Conservation (phyloP, 441 rosid genomes). For the Gossypium davidsonii region DNA sequence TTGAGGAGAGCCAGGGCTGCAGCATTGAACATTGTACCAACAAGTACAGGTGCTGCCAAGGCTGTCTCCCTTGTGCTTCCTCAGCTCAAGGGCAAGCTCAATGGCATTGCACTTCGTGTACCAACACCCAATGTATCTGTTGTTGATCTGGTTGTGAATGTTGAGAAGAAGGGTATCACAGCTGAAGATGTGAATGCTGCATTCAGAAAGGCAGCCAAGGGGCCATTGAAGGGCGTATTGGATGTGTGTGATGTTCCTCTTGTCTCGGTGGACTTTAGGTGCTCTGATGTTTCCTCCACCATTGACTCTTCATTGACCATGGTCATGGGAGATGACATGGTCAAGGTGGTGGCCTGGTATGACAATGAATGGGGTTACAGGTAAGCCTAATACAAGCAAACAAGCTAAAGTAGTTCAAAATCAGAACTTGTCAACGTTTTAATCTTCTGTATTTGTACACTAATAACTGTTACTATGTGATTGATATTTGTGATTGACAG, state of each 20-base stretch:
- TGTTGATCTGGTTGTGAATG: slow-evolving; percentile 84
- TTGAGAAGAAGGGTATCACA: slow-evolving; percentile 68
- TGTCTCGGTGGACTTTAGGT: slow-evolving; percentile 85
- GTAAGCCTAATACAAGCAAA: slow-evolving; percentile 23
- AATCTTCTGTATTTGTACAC: background rate
- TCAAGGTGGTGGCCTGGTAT: slow-evolving; percentile 96
- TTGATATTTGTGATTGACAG: slow-evolving; percentile 31
- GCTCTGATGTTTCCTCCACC: slow-evolving; percentile 85
- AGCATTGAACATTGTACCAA: slow-evolving; percentile 93
- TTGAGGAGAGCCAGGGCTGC: slow-evolving; percentile 98
- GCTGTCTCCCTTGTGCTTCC: slow-evolving; percentile 92
- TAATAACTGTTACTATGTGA: background rate
- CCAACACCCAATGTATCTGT: slow-evolving; percentile 98
- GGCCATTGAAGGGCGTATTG: slow-evolving; percentile 77
- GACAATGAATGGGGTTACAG: slow-evolving; percentile 99
- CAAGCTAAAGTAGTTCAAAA: background rate
- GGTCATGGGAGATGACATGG: slow-evolving; percentile 99
- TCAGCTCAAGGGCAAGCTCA: slow-evolving; percentile 93
- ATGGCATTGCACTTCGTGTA: slow-evolving; percentile 91
- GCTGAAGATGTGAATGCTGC: slow-evolving; percentile 91
- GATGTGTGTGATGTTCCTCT: slow-evolving; percentile 83
- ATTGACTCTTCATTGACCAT: slow-evolving; percentile 91
- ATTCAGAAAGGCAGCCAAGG: slow-evolving; percentile 83
- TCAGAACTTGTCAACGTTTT: background rate
- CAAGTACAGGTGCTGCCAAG: slow-evolving; percentile 98